Percentiles rank a stretch among this genome's conserved stretches.
Evolutionary conservation across 352 stramenopile genomes (phyloP).

Genomic region (Phytophthora sansomeana): DNA sequence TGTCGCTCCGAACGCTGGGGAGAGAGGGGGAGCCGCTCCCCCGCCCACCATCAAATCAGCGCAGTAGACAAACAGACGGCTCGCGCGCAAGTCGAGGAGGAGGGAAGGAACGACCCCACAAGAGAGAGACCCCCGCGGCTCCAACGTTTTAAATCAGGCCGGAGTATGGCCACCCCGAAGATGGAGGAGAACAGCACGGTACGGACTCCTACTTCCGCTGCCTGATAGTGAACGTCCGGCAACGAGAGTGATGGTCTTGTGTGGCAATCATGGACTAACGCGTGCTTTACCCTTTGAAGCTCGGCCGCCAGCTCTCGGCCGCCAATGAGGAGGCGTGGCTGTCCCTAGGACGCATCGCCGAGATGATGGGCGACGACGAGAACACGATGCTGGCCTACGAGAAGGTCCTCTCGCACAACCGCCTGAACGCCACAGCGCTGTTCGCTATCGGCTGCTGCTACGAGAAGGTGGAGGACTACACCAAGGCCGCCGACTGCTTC

Average conservation of each 20-base stretch:
- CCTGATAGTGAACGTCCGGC: conserved; percentile 14
- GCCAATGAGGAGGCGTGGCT: conserved; percentile 89
- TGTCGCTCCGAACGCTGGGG: conserved; percentile 33
- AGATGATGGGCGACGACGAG: conserved; percentile 92
- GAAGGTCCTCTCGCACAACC: conserved; percentile 90
- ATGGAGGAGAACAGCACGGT: conserved; percentile 85
- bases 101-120: background rate
- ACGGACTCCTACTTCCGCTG: conserved; percentile 2
- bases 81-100: conserved; percentile 35
- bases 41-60: conserved; percentile 45
- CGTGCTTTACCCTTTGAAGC: conserved; percentile 33
- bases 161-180: conserved; percentile 72
- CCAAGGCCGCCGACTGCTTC: conserved; percentile 89
- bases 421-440: conserved; percentile 81
- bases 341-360: conserved; percentile 83
- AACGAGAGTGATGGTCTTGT: conserved; percentile 23
- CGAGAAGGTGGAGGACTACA: conserved; percentile 90
- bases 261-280: conserved; percentile 5
- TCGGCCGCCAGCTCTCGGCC: conserved; percentile 74
- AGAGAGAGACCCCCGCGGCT: background rate
- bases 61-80: conserved; percentile 56
- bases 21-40: conserved; percentile 10
- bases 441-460: conserved; percentile 89
- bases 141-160: conserved; percentile 20
- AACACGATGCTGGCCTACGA: conserved; percentile 91